Conservation (phyloP, 2,329 filamentous ascomycete genomes). For the Albophoma yamanashiensis region DNA sequence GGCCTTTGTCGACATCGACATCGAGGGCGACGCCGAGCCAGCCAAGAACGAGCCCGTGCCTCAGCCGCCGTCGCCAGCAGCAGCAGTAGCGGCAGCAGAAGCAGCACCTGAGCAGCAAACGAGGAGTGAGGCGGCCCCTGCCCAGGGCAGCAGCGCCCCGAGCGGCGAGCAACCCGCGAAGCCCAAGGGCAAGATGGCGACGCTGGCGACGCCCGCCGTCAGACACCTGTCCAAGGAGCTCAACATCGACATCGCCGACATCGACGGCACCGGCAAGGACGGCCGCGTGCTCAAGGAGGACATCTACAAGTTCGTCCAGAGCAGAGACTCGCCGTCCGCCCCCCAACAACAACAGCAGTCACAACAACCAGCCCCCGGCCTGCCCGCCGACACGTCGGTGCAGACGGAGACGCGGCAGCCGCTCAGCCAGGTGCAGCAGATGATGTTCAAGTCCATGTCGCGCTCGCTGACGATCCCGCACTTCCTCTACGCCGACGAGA, state of each 20-base stretch:
- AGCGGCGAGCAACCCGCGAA: constrained; percentile 5
- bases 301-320: constrained; percentile 60
- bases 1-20: constrained; percentile 90
- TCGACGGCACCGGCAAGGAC: constrained; percentile 80
- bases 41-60: constrained; percentile 20
- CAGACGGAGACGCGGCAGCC: constrained; percentile 59
- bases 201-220: constrained; percentile 84
- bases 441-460: constrained; percentile 99
- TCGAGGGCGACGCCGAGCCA: constrained; percentile 47
- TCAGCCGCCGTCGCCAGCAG: constrained; percentile 4
- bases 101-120: constrained; percentile 1
- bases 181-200: constrained; percentile 53
- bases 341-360: background rate
- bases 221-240: constrained; percentile 76
- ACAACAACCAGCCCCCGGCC: background rate
- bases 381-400: constrained; percentile 16
- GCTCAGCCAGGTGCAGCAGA: constrained; percentile 69
- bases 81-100: no score
- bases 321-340: constrained; percentile 24
- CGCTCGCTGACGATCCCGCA: constrained; percentile 83
- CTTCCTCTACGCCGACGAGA: constrained; percentile 87
- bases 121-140: background rate
- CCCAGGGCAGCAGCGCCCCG: background rate
- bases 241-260: constrained; percentile 64
- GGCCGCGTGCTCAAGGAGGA: constrained; percentile 91